A percentile compares a stretch with the other conserved stretches of the same genome.
These are phyloP conservation scores for Aspergillus hortae DNA, from an alignment of 2,329 filamentous ascomycete genomes.

Conservation along the genomic window DNA sequence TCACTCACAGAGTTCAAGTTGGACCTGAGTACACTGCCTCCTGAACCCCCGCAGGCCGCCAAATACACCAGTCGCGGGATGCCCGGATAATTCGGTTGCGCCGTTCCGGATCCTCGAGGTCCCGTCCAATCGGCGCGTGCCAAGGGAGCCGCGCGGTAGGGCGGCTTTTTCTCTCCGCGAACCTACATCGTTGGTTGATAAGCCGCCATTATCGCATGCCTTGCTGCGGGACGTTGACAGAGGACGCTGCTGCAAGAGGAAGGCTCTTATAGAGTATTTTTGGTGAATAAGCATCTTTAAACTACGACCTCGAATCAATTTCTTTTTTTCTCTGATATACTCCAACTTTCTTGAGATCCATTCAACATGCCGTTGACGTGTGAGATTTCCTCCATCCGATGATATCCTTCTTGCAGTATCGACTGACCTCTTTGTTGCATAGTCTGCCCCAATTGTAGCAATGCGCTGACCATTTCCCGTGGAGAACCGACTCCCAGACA, in stretches of 20 bases:
- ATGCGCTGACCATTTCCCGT: constrained; percentile 46
- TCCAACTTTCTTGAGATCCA: neutral
- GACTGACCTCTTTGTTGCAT: constrained; percentile 1
- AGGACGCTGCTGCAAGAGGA: neutral
- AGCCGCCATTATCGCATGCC: constrained; percentile 10
- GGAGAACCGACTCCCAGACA: constrained; percentile 35
- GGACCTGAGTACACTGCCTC: neutral
- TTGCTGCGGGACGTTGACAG: constrained; percentile 6
- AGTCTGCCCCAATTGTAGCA: constrained; percentile 51
- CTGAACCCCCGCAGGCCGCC: constrained; percentile 11
- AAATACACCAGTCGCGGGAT: constrained; percentile 5
- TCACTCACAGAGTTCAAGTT: neutral
- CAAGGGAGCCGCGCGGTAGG: constrained; percentile 16
- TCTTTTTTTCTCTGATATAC: neutral
- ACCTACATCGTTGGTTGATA: constrained; percentile 13
- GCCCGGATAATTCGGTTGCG: constrained; percentile 17
- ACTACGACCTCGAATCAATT: neutral
- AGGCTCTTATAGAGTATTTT: no score
- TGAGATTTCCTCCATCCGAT: constrained; percentile 16
- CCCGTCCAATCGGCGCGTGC: constrained; percentile 16
- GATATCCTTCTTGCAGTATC: neutral
- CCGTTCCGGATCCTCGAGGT: constrained; percentile 16
- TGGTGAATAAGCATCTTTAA: no score
- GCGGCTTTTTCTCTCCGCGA: constrained; percentile 13
- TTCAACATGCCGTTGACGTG: constrained; percentile 38